These are phyloP conservation scores for Cyamopsis tetragonoloba DNA, from an alignment of 306 rosid species.

Conservation along the genomic window DNA sequence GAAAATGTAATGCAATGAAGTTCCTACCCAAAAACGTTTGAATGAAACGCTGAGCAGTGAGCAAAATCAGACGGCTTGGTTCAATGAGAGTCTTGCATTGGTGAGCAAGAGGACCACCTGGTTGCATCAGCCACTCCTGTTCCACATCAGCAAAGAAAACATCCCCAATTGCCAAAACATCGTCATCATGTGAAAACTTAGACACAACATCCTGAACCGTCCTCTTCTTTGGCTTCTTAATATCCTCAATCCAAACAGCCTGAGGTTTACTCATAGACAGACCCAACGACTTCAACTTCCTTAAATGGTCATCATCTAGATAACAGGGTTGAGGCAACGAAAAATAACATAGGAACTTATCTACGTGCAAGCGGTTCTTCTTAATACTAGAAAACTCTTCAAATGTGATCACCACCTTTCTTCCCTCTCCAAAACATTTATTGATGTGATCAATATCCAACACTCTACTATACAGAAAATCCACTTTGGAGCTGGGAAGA, in stretches of 20 bases:
- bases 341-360: slow-evolving; percentile 66
- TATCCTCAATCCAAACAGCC: slow-evolving; percentile 67
- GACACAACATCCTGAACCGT: slow-evolving; percentile 57
- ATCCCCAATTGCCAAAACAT: slow-evolving; percentile 82
- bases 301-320: slow-evolving; percentile 61
- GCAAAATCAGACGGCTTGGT: slow-evolving; percentile 68
- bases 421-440: slow-evolving; percentile 56
- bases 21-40: slow-evolving; percentile 83
- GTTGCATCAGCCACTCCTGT: slow-evolving; percentile 73
- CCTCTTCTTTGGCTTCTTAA: slow-evolving; percentile 52
- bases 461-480: slow-evolving; percentile 58
- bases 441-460: slow-evolving; percentile 73
- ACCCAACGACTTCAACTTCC: slow-evolving; percentile 63
- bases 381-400: slow-evolving; percentile 50
- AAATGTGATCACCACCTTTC: slow-evolving; percentile 59
- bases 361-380: slow-evolving; percentile 57
- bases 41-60: slow-evolving; percentile 85
- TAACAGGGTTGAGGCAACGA: slow-evolving; percentile 64
- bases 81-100: slow-evolving; percentile 70
- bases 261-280: slow-evolving; percentile 49
- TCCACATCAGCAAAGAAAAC: slow-evolving; percentile 68
- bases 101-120: slow-evolving; percentile 83
- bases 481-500: slow-evolving; percentile 71
- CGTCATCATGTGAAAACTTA: slow-evolving; percentile 52
- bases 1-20: slow-evolving; percentile 68